A percentile compares a stretch with the other conserved stretches of the same genome.
These are phyloP conservation scores for Candida coleopterorum DNA, from an alignment of 805 yeast genomes.

Conservation along the genomic window DNA sequence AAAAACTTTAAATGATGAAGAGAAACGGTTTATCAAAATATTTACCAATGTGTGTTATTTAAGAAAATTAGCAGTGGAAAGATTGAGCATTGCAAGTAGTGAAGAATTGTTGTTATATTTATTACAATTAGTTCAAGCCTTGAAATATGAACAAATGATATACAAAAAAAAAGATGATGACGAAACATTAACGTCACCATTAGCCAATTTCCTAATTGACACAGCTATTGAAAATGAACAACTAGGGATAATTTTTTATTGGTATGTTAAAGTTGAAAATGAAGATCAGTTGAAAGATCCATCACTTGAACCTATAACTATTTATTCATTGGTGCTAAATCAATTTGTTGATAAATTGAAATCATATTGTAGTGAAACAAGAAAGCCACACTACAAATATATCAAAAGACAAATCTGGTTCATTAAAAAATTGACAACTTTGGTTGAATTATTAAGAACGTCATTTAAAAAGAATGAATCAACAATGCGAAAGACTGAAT, in stretches of 20 bases:
- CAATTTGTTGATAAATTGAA: conserved; percentile 37
- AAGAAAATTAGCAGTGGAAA: conserved; percentile 81
- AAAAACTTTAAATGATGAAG: conserved; percentile 17
- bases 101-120: conserved; percentile 76
- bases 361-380: conserved; percentile 21
- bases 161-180: conserved; percentile 15
- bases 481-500: conserved; percentile 69
- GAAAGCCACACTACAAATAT: conserved; percentile 31
- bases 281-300: conserved; percentile 47
- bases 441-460: conserved; percentile 59
- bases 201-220: conserved; percentile 70
- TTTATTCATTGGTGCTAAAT: conserved; percentile 33
- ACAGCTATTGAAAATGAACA: conserved; percentile 61
- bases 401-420: conserved; percentile 63
- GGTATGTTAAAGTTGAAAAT: conserved; percentile 88
- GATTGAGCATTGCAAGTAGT: conserved; percentile 73
- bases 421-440: conserved; percentile 56
- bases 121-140: conserved; percentile 86
- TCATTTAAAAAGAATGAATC: conserved; percentile 59
- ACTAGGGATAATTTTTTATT: conserved; percentile 79
- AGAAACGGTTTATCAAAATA: conserved; percentile 26
- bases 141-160: conserved; percentile 62
- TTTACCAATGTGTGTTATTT: conserved; percentile 50
- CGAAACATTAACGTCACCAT: conserved; percentile 45
- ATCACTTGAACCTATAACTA: conserved; percentile 11